These are phyloP conservation scores for Globisporangium acanthophoron DNA, from an alignment of 352 stramenopile species.

Conservation along the genomic window DNA sequence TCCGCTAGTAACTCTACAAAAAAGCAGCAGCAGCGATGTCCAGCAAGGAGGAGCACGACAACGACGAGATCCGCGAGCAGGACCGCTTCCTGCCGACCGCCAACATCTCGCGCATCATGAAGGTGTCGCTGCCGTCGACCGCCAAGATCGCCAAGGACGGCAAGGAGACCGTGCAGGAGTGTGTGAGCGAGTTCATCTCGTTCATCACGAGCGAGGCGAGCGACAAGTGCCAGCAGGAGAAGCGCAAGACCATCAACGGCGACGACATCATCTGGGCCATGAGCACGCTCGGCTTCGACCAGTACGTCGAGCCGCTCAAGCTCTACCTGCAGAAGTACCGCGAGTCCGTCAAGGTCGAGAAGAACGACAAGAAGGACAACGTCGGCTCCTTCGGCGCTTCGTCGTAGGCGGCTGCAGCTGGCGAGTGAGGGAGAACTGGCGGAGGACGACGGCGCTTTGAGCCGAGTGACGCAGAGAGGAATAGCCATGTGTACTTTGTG, in stretches of 20 bases:
- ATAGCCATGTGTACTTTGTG: not conserved
- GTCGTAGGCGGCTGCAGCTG: slow-evolving; percentile 31
- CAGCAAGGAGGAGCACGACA: slow-evolving; percentile 82
- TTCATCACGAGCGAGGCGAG: slow-evolving; percentile 99
- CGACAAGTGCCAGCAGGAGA: slow-evolving; percentile 99
- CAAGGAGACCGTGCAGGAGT: slow-evolving; percentile 99
- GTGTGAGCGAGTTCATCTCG: slow-evolving; percentile 99
- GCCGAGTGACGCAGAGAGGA: not conserved
- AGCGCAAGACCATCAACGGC: slow-evolving; percentile 99
- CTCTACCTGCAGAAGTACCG: slow-evolving; percentile 99
- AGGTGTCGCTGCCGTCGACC: slow-evolving; percentile 96
- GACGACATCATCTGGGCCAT: slow-evolving; percentile 99
- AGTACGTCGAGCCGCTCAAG: slow-evolving; percentile 99
- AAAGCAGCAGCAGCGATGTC: slow-evolving; percentile 31
- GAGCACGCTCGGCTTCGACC: slow-evolving; percentile 99
- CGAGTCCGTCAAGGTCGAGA: slow-evolving; percentile 90
- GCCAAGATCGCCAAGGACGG: slow-evolving; percentile 99
- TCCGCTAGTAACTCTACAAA: slow-evolving; percentile 2
- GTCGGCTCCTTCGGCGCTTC: slow-evolving; percentile 81
- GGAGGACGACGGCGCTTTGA: not conserved
- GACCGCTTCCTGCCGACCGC: slow-evolving; percentile 98
- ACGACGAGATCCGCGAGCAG: slow-evolving; percentile 92
- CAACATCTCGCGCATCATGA: slow-evolving; percentile 99
- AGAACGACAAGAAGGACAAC: slow-evolving; percentile 90
- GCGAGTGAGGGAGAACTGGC: not conserved